A percentile compares a stretch with the other conserved stretches of the same genome.
Evolutionary conservation across 139 green algal species (phyloP).

Genomic region (Micractinium conductrix): DNA sequence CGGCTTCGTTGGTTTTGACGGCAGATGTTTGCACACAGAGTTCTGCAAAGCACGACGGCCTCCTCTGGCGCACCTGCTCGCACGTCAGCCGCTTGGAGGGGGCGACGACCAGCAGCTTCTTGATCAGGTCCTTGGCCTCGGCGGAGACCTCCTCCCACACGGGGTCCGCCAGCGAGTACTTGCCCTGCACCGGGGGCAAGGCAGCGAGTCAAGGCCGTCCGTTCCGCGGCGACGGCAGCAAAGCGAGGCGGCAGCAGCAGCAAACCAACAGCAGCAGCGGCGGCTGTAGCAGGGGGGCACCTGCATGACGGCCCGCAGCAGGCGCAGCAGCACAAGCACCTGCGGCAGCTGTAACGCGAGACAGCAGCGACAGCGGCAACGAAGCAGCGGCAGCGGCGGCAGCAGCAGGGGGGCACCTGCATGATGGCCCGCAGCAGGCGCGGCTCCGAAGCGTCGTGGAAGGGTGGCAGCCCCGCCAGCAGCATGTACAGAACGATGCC

Average conservation of each 20-base stretch:
- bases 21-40: not conserved
- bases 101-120: constrained; percentile 26
- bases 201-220: no score
- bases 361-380: no score
- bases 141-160: constrained; percentile 73
- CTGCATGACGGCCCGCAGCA: constrained; percentile 86
- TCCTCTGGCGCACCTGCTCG: constrained; percentile 9
- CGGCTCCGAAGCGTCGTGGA: constrained; percentile 83
- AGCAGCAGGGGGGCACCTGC: no score
- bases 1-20: no score
- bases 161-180: constrained; percentile 77
- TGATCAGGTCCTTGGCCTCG: constrained; percentile 24
- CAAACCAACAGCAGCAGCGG: no score
- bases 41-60: not conserved
- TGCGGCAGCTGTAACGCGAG: no score
- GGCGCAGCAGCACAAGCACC: no score
- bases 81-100: constrained; percentile 13
- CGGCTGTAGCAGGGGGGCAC: no score
- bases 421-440: constrained; percentile 86
- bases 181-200: no score
- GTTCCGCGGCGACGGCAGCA: no score
- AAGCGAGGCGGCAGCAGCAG: no score
- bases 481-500: constrained; percentile 37
- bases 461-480: constrained; percentile 18
- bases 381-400: no score